Percentiles rank a stretch among this genome's conserved stretches.
These are phyloP conservation scores for Blepharisma stoltei DNA, from an alignment of 73 alveolate genomes.

Conservation along the genomic window DNA sequence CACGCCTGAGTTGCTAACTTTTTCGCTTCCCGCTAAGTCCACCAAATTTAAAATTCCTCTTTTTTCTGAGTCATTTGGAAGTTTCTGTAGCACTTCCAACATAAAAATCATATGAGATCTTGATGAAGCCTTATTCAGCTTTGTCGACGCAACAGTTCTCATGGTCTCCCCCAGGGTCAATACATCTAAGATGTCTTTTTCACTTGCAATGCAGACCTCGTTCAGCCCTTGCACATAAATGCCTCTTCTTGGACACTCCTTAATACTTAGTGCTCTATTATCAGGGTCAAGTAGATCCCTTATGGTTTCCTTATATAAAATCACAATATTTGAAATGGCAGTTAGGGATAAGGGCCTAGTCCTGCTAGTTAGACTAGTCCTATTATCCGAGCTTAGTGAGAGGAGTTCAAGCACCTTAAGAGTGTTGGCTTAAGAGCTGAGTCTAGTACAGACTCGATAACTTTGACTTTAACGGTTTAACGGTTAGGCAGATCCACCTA, in stretches of 20 bases:
- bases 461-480: no score
- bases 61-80: slow-evolving; percentile 37
- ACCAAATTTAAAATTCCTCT: slow-evolving; percentile 67
- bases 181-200: slow-evolving; percentile 88
- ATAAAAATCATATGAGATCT: slow-evolving; percentile 91
- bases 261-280: slow-evolving; percentile 77
- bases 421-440: no score
- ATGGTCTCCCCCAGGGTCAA: slow-evolving; percentile 88
- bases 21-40: slow-evolving; percentile 98
- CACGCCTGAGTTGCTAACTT: slow-evolving; percentile 81
- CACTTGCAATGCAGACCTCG: slow-evolving; percentile 81
- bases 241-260: slow-evolving; percentile 92
- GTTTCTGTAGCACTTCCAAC: slow-evolving; percentile 80
- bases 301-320: slow-evolving; percentile 86
- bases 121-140: slow-evolving; percentile 94
- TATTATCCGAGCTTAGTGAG: no score
- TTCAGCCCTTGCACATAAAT: slow-evolving; percentile 92
- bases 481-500: no score
- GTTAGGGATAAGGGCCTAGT: no score
- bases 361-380: no score
- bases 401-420: no score
- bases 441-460: no score
- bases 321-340: no score
- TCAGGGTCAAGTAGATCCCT: slow-evolving; percentile 83
- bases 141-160: slow-evolving; percentile 94